Evolutionary conservation across 208 protist species (phyloP), one percentile per base, ranked within the genome.

Genomic region (Wallacemonas sp.): DNA sequence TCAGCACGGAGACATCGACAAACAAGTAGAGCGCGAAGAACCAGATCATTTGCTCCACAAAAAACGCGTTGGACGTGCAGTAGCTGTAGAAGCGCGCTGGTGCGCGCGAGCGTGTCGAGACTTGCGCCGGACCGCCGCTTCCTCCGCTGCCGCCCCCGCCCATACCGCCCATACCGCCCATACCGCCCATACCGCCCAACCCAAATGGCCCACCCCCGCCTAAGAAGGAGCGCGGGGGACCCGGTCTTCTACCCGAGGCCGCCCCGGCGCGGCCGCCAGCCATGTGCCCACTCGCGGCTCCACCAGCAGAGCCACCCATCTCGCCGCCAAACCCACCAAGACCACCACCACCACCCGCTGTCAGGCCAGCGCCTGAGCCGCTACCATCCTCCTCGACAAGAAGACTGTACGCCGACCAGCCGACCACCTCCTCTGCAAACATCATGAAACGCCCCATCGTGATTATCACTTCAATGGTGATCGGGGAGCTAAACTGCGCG

Each of bases 11-110:
- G 22, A 63, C 25, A 48, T 81, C 76, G 18, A 70, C 3, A 1
- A 49, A 42, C 16, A 33, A 18, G 18, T 52, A 25, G 25, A 77
- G 38, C 14, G 70, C 22, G 0, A 64, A 29, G 26, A 81, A 81
- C 76, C 76, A 81, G 8, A 49, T 45, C 39, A 59, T 23, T 32
- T 81, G 76, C 63, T 81, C 76, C 20, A 74, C 62, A 41, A 77
- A 54, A 44, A 81, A 81, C 14, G 76, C 76, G 0, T 63, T 66
- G 3, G 71, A 49, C 8, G 67, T 77, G 71, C 72, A 77, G 55
- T 70, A 81, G 41, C 67, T 76, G 25, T 55, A 65, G 32, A 36
- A 59, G 25, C 52, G 52, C 16, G 46, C 64, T 45, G 29, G 46
- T 54, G 14, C 62, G 39, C 12, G 65, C 62, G 31, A 69, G 64